Conservation (phyloP, 139 green algal genomes). For the Coelastrella sp. region DNA sequence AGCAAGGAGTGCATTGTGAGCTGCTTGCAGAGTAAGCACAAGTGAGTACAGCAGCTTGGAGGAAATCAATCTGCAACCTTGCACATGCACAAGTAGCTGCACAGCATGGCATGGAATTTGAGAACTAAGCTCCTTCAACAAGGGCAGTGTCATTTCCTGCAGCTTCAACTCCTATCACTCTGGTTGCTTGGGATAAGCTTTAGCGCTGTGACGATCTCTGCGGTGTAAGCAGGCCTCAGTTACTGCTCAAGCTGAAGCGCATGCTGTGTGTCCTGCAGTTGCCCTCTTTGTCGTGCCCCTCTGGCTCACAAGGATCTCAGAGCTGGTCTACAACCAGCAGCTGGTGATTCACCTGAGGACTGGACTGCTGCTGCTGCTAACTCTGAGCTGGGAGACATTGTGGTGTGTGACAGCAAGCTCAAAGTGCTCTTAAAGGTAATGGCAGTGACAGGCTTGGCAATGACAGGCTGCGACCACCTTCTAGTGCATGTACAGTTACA, state of each 20-base stretch:
- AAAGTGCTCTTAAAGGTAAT: conserved; percentile 34
- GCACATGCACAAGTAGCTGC: too few species aligned
- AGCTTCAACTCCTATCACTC: too few species aligned
- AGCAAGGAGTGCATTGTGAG: conserved; percentile 41
- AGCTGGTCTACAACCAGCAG: conserved; percentile 31
- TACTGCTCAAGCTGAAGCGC: not conserved
- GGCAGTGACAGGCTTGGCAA: not conserved
- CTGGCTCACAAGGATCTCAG: not conserved
- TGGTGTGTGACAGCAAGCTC: conserved; percentile 47
- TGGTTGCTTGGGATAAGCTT: too few species aligned
- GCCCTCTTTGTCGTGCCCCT: not conserved
- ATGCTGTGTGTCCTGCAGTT: not conserved
- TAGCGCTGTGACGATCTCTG: too few species aligned
- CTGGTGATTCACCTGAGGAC: conserved; percentile 24
- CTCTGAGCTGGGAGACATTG: not conserved
- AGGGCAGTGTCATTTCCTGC: too few species aligned
- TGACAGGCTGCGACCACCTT: too few species aligned
- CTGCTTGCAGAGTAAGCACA: conserved; percentile 39
- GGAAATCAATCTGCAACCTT: too few species aligned
- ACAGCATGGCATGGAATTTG: too few species aligned
- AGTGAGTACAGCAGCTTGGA: conserved; percentile 32
- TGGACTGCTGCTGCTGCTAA: conserved; percentile 30
- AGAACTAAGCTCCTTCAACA: too few species aligned
- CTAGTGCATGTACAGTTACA: too few species aligned
- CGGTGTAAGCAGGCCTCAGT: too few species aligned